phyloP scores from a whole-genome alignment of 108 stramenopile species.

The Pseudonitzschia multistriata region DNA sequence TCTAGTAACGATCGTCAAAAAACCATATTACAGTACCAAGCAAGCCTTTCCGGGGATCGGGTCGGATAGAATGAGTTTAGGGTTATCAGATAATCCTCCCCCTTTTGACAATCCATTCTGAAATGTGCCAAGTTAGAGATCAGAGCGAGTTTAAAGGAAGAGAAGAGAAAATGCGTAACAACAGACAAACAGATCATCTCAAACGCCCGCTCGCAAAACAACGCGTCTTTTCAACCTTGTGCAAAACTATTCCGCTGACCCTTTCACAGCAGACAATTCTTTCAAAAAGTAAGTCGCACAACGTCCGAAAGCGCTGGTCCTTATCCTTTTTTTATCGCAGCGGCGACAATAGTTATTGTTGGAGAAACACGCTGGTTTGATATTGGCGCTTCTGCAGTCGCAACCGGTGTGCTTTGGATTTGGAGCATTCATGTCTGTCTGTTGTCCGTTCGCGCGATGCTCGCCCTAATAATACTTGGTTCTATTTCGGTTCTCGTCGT shows the following conservation, averaged over 20 bases:
- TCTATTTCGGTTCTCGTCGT: background rate
- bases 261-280: background rate
- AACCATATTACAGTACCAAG: no score
- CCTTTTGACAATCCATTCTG: no score
- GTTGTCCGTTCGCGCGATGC: background rate
- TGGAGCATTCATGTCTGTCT: background rate
- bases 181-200: no score
- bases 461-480: background rate
- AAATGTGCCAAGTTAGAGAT: no score
- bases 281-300: background rate
- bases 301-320: background rate
- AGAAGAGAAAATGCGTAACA: no score
- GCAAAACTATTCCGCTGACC: background rate
- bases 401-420: background rate
- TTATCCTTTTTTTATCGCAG: background rate
- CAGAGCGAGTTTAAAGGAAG: no score
- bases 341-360: background rate
- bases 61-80: no score
- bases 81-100: no score
- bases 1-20: no score
- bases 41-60: no score
- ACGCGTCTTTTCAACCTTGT: background rate
- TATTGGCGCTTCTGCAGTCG: background rate
- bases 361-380: background rate
- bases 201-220: background rate